Evolutionary conservation across 2,329 filamentous ascomycete species (phyloP).

Genomic region (Arachnopeziza araneosa): DNA sequence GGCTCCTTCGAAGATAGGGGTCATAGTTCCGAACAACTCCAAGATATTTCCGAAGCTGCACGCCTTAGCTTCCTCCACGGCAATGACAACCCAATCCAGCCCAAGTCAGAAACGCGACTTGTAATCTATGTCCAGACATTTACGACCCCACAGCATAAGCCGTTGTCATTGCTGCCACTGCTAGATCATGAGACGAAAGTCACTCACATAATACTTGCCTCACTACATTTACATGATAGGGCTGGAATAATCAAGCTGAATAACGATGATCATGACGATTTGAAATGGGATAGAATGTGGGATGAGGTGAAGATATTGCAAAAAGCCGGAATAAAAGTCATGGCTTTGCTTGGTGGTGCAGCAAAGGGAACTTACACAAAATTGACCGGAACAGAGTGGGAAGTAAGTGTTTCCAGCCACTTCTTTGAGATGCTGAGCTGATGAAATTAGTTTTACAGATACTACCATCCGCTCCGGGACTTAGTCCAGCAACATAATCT

Average conservation of each 20-base stretch:
- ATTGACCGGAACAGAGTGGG: constrained; percentile 46
- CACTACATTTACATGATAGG: constrained; percentile 69
- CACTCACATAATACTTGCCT: constrained; percentile 80
- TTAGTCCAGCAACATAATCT: constrained; percentile 55
- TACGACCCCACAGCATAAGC: constrained; percentile 42
- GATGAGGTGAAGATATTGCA: constrained; percentile 17
- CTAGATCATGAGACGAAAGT: constrained; percentile 45
- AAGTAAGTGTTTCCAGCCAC: constrained; percentile 12
- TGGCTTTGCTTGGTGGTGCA: constrained; percentile 19
- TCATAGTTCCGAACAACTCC: background rate
- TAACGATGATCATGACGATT: constrained; percentile 12
- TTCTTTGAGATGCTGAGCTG: background rate
- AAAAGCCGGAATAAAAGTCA: constrained; percentile 16
- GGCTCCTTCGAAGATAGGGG: background rate
- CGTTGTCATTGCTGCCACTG: constrained; percentile 54
- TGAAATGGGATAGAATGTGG: constrained; percentile 15
- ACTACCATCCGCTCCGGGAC: constrained; percentile 61
- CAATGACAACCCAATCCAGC: background rate
- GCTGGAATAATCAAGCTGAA: constrained; percentile 62
- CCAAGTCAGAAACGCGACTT: constrained; percentile 21
- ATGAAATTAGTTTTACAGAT: constrained; percentile 53
- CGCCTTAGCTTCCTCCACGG: background rate
- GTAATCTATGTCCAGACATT: constrained; percentile 60
- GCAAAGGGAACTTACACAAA: constrained; percentile 43
- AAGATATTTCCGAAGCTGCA: background rate